Percentiles rank a stretch among this genome's conserved stretches.
These are phyloP conservation scores for Pseudomonodictys pantanalensis DNA, from an alignment of 495 filamentous ascomycete genomes.

Conservation along the genomic window DNA sequence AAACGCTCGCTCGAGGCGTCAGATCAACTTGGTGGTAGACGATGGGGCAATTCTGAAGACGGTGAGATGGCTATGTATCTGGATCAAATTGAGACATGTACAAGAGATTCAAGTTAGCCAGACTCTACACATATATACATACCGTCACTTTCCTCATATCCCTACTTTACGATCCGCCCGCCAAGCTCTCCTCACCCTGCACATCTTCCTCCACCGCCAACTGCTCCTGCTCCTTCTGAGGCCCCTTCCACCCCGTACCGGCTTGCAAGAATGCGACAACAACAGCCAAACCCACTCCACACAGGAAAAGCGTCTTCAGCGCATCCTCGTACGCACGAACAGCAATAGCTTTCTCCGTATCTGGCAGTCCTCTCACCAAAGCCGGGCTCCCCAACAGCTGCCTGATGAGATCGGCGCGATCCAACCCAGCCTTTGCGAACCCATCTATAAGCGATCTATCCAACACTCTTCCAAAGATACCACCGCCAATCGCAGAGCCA, in stretches of 20 bases:
- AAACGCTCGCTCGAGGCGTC: too few species aligned
- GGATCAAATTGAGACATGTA: background rate
- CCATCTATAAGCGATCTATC: slow-evolving; percentile 54
- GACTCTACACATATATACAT: background rate
- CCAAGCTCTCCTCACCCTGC: slow-evolving; percentile 12
- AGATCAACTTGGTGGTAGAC: too few species aligned
- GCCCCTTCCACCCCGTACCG: slow-evolving; percentile 61
- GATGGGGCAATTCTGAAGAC: too few species aligned
- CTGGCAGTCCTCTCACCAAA: slow-evolving; percentile 52
- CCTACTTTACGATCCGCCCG: slow-evolving; percentile 10
- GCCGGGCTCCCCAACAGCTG: slow-evolving; percentile 68
- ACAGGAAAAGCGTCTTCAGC: slow-evolving; percentile 56
- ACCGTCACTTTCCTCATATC: background rate
- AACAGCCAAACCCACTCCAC: slow-evolving; percentile 54
- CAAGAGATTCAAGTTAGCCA: background rate
- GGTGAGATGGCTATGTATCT: too few species aligned
- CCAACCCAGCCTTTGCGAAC: slow-evolving; percentile 53
- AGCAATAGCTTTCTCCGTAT: slow-evolving; percentile 58
- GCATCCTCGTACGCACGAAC: slow-evolving; percentile 60
- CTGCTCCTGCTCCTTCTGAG: background rate
- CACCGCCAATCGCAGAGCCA: slow-evolving; percentile 72
- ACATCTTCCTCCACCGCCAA: slow-evolving; percentile 9
- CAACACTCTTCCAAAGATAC: slow-evolving; percentile 64
- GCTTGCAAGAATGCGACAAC: slow-evolving; percentile 60
- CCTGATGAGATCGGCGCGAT: slow-evolving; percentile 55